A percentile compares a stretch with the other conserved stretches of the same genome.
phyloP scores from a whole-genome alignment of 495 filamentous ascomycete species.

The Chlorociboria aeruginascens region DNA sequence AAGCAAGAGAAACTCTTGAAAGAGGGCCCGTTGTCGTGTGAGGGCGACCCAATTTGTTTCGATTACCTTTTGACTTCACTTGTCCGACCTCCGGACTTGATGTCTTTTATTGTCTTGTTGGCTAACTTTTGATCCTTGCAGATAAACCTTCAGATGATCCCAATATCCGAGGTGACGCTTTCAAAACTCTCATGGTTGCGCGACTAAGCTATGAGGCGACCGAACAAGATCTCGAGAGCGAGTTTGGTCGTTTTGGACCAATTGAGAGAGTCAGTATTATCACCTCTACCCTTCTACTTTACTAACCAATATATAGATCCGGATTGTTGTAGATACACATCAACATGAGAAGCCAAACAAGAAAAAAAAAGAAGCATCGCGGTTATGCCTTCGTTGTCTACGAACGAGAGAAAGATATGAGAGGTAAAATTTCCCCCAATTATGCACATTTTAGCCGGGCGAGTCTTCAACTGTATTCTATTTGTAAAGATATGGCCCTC shows the following conservation, averaged over 20 bases:
- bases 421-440: conserved; percentile 55
- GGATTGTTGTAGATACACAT: conserved; percentile 61
- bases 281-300: conserved; percentile 1
- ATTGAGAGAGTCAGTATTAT: conserved; percentile 68
- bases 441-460: conserved; percentile 22
- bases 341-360: conserved; percentile 59
- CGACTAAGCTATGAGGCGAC: conserved; percentile 82
- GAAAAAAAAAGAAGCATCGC: conserved; percentile 67
- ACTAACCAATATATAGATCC: conserved; percentile 47
- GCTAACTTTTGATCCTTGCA: conserved; percentile 22
- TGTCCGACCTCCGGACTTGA: conserved; percentile 8
- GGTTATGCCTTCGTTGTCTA: conserved; percentile 98
- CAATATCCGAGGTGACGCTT: conserved; percentile 83
- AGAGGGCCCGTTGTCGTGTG: conserved; percentile 61
- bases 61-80: conserved; percentile 12
- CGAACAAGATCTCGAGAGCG: conserved; percentile 80
- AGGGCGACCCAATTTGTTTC: conserved; percentile 23
- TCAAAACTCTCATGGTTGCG: conserved; percentile 87
- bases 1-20: conserved; percentile 46
- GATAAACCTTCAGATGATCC: conserved; percentile 65
- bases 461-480: conserved; percentile 21
- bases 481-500: conserved; percentile 39
- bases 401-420: conserved; percentile 98
- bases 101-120: conserved; percentile 1
- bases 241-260: conserved; percentile 89